These are phyloP conservation scores for Nigrograna mackinnonii DNA, from an alignment of 2,329 filamentous ascomycete species.

Conservation along the genomic window DNA sequence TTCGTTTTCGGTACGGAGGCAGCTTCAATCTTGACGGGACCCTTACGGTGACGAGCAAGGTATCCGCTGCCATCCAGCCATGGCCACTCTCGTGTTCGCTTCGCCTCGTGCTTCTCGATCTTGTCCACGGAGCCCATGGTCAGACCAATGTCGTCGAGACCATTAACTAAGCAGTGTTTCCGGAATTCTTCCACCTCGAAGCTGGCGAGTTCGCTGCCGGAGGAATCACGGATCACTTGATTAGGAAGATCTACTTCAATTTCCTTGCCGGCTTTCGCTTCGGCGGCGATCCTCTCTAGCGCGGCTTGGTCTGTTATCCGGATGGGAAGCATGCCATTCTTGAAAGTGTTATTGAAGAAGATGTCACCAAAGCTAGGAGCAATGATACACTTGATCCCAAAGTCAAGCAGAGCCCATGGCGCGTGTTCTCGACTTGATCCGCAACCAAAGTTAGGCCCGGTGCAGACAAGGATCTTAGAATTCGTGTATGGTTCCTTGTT, in stretches of 20 bases:
- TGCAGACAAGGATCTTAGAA: conserved; percentile 88
- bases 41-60: conserved; percentile 61
- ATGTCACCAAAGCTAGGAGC: conserved; percentile 89
- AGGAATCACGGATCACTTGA: conserved; percentile 78
- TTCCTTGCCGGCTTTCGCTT: conserved; percentile 79
- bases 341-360: conserved; percentile 99
- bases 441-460: conserved; percentile 93
- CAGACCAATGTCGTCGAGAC: conserved; percentile 91
- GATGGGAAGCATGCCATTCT: conserved; percentile 98
- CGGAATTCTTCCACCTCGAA: conserved; percentile 94
- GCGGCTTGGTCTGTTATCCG: conserved; percentile 68
- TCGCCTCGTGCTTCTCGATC: conserved; percentile 80
- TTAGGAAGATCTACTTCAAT: conserved; percentile 87
- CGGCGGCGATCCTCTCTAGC: conserved; percentile 72
- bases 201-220: conserved; percentile 72
- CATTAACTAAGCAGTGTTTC: conserved; percentile 92
- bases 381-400: conserved; percentile 92
- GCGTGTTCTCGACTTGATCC: conserved; percentile 93
- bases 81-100: conserved; percentile 76
- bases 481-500: conserved; percentile 86
- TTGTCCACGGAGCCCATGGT: conserved; percentile 92
- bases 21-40: conserved; percentile 66
- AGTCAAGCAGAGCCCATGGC: conserved; percentile 95
- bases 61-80: conserved; percentile 92
- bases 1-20: conserved; percentile 85